Evolutionary conservation across 2,329 filamentous ascomycete genomes (phyloP).

Genomic region (Fusarium domesticum): DNA sequence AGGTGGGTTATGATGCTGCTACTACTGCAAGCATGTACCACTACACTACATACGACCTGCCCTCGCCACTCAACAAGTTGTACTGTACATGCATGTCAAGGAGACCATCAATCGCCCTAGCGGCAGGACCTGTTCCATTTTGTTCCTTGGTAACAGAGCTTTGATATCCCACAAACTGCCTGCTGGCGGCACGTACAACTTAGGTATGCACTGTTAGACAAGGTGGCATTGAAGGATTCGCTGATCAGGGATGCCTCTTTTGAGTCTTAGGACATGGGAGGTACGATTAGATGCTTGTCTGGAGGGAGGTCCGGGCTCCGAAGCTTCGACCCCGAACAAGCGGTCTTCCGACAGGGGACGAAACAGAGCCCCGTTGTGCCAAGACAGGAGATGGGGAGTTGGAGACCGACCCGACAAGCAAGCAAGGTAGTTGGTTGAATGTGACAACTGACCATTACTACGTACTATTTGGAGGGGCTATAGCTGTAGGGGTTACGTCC

Average conservation of each 20-base stretch:
- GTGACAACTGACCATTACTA: neutral
- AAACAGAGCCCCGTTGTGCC: neutral
- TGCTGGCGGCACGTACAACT: no score
- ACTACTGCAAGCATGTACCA: no score
- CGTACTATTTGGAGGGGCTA: no score
- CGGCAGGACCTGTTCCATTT: neutral
- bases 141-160: neutral
- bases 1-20: no score
- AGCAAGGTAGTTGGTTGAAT: neutral
- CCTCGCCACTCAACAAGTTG: no score
- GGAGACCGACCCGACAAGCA: neutral
- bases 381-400: neutral
- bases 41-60: no score
- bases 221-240: neutral
- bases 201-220: neutral
- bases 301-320: neutral
- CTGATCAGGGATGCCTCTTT: neutral
- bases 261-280: neutral
- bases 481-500: no score
- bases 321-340: neutral
- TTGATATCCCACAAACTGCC: neutral
- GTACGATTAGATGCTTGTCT: neutral
- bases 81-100: slow-evolving; percentile 7
- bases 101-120: slow-evolving; percentile 4
- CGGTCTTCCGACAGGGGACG: neutral